Evolutionary conservation across 73 alveolate species (phyloP).

Genomic region (Paramecium caudatum): DNA sequence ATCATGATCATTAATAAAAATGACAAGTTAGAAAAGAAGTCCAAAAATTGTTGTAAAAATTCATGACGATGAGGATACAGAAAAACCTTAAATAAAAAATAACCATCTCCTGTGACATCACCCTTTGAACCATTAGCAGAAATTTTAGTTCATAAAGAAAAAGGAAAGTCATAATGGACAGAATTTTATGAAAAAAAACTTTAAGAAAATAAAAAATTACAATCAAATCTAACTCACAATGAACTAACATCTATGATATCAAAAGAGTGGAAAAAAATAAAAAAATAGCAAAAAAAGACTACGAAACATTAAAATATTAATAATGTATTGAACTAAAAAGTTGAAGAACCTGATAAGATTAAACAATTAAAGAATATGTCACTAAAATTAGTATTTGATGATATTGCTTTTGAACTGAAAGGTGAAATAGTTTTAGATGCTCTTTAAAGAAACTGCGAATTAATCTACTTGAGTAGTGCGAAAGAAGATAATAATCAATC

Average conservation of each 20-base stretch:
- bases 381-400: not conserved
- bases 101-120: too few species aligned
- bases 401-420: not conserved
- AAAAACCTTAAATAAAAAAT: too few species aligned
- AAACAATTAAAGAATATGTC: not conserved
- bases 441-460: not conserved
- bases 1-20: too few species aligned
- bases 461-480: not conserved
- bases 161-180: too few species aligned
- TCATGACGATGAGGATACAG: too few species aligned
- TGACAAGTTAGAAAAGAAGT: too few species aligned
- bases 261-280: slow-evolving; percentile 6
- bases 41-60: too few species aligned
- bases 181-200: not conserved
- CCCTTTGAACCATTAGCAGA: too few species aligned
- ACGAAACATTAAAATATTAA: not conserved
- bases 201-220: not conserved
- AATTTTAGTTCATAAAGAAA: too few species aligned
- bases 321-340: not conserved
- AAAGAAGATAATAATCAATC: not conserved
- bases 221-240: not conserved
- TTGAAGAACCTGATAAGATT: not conserved
- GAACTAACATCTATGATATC: not conserved
- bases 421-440: slow-evolving; percentile 11
- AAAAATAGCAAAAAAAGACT: not conserved